Conservation (phyloP, 257 asterid genomes). For the Nicotiana otophora region DNA sequence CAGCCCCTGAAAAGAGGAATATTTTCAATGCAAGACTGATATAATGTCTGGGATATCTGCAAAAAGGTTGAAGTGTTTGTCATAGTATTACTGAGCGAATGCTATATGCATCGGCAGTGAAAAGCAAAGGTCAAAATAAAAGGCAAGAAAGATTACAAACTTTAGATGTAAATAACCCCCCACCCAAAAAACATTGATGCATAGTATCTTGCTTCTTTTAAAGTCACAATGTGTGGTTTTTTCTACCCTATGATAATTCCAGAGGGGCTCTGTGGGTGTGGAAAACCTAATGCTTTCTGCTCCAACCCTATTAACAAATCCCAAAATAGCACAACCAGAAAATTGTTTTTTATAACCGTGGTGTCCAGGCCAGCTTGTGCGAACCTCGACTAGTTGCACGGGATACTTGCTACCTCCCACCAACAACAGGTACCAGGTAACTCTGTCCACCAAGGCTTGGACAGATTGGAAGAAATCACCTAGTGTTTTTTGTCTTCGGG, state of each 20-base stretch:
- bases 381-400: too few species aligned
- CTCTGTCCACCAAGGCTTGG: too few species aligned
- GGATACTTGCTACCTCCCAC: too few species aligned
- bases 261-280: background rate
- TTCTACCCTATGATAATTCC: background rate
- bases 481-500: too few species aligned
- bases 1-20: constrained; percentile 74
- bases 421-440: too few species aligned
- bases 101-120: background rate
- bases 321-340: background rate
- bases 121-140: background rate
- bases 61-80: constrained; percentile 13
- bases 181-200: background rate
- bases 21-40: constrained; percentile 57
- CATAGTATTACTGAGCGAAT: background rate
- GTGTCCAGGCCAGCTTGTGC: too few species aligned
- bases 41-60: constrained; percentile 80
- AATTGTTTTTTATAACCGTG: too few species aligned
- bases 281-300: background rate
- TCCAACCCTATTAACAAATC: background rate
- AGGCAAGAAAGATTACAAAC: background rate
- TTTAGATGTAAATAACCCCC: background rate
- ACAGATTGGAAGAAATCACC: too few species aligned
- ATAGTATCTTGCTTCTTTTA: background rate
- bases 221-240: background rate